phyloP scores from a whole-genome alignment of 1,284 basidiomycete species.

The Fomitiporia mediterranea region DNA sequence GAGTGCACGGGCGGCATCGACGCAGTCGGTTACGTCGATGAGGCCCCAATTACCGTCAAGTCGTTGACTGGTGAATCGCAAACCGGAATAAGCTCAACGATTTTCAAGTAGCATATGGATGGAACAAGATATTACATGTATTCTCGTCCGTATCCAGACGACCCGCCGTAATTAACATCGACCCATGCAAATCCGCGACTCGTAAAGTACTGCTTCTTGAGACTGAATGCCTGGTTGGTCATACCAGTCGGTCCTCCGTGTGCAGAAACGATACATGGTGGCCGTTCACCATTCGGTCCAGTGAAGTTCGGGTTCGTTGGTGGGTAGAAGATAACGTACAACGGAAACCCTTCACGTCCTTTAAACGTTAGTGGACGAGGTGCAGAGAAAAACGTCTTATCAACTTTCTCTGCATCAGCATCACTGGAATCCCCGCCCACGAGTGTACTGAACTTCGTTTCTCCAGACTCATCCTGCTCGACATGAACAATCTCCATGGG shows the following conservation, averaged over 20 bases:
- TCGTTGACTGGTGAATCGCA: slow-evolving; percentile 35
- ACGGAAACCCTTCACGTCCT: slow-evolving; percentile 34
- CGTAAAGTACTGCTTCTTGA: slow-evolving; percentile 58
- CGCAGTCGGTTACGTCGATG: slow-evolving; percentile 59
- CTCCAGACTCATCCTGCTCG: slow-evolving; percentile 28
- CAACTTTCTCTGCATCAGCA: neutral
- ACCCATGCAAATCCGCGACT: slow-evolving; percentile 54
- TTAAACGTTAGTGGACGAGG: slow-evolving; percentile 43
- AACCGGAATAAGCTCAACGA: neutral
- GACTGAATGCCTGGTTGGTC: slow-evolving; percentile 42
- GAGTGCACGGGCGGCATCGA: slow-evolving; percentile 46
- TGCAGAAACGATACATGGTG: slow-evolving; percentile 57
- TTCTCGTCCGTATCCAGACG: slow-evolving; percentile 57
- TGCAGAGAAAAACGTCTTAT: slow-evolving; percentile 35
- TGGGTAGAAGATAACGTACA: slow-evolving; percentile 57
- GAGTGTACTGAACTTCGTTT: slow-evolving; percentile 30
- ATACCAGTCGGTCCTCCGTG: slow-evolving; percentile 66
- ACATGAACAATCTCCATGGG: slow-evolving; percentile 37
- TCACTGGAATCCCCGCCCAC: neutral
- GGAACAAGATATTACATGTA: slow-evolving; percentile 40
- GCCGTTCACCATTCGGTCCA: slow-evolving; percentile 46
- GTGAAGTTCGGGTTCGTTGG: slow-evolving; percentile 56
- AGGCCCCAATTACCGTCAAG: slow-evolving; percentile 64
- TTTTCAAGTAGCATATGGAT: neutral
- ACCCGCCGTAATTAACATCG: slow-evolving; percentile 69